Evolutionary conservation across 768 basidiomycete species (phyloP), one percentile per base, ranked within the genome.

Genomic region (Cystobasidium onofrii): DNA sequence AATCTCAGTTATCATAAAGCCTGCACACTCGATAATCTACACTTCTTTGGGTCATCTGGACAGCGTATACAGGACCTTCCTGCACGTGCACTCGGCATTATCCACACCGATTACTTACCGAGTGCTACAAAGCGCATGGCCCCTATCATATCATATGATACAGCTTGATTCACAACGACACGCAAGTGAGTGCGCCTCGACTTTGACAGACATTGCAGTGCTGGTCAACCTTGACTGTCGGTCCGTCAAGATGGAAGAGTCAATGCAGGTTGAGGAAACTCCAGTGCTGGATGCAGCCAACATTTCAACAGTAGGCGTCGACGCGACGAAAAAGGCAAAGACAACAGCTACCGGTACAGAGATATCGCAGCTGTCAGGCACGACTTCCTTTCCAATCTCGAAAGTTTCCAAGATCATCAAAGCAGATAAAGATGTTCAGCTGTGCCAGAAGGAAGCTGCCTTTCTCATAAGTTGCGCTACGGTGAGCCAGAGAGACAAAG

Each of bases 391-490:
- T 64, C 82, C 82, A 0, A 74, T 79, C 1, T 74, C 78, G 1
- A 77, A 81, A 27, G 77, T 83, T 3, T 79, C 82, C 73, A 76
- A 76, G 75, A 81, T 83, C 73, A 76, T 82, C 71, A 82, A 82
- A 66, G 81, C 81, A 12, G 83, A 83, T 76, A 80, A 80, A 67
- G 83, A 83, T 7, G 64, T 82, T 66, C 77, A 80, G 39, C 78
- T 80, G 71, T 80, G 81, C 76, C 78, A 74, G 2, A 80, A 79
- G 33, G 83, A 83, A 67, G 81, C 82, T 43, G 73, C 80, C 18
- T 83, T 83, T 61, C 76, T 83, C 77, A 78, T 82, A 25, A 71
- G 79, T 25, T 78, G 80, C 18, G 81, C 82, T 9, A 80, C 83
- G 4, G 83, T 83, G 50, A 75, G 81, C 77, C 13, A 29, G 15